Conservation (phyloP, 2,329 filamentous ascomycete species). For the Fusarium dimerum region DNA sequence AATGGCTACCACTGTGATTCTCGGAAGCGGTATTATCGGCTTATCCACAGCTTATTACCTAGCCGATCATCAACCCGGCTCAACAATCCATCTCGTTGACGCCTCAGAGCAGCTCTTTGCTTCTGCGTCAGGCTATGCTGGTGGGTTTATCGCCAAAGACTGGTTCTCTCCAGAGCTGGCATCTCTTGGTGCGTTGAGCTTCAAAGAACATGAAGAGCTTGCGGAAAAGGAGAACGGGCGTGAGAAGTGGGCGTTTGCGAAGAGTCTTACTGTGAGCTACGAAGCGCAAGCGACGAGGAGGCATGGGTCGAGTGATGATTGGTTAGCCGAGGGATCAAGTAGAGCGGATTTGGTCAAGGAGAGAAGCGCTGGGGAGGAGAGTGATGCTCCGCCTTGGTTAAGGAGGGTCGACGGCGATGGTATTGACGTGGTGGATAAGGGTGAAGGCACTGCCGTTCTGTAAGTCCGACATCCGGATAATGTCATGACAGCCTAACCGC, state of each 20-base stretch:
- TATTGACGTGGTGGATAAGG: conserved; percentile 62
- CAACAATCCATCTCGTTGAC: conserved; percentile 50
- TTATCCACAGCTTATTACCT: conserved; percentile 73
- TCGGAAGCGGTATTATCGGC: conserved; percentile 72
- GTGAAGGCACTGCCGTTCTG: conserved; percentile 65
- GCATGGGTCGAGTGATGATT: conserved; percentile 57
- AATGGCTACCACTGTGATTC: conserved; percentile 60
- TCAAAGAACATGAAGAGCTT: conserved; percentile 65
- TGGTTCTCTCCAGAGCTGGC: conserved; percentile 65
- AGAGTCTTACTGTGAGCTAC: conserved; percentile 60
- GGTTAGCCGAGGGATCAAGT: conserved; percentile 65
- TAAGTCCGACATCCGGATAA: conserved; percentile 37
- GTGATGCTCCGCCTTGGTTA: conserved; percentile 34
- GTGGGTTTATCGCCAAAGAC: conserved; percentile 71
- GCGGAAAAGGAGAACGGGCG: conserved; percentile 60
- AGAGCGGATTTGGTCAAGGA: conserved; percentile 52
- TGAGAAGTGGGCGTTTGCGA: conserved; percentile 50
- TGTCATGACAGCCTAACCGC: neutral
- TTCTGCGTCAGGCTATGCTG: conserved; percentile 73
- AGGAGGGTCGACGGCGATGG: conserved; percentile 50
- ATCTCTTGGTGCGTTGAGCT: conserved; percentile 66
- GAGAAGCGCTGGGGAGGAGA: conserved; percentile 32
- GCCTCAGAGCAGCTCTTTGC: conserved; percentile 60
- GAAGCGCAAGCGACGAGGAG: conserved; percentile 37
- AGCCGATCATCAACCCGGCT: conserved; percentile 46